Evolutionary conservation across 306 rosid genomes (phyloP), one percentile per base, ranked within the genome.

Genomic region (Betula pendula): DNA sequence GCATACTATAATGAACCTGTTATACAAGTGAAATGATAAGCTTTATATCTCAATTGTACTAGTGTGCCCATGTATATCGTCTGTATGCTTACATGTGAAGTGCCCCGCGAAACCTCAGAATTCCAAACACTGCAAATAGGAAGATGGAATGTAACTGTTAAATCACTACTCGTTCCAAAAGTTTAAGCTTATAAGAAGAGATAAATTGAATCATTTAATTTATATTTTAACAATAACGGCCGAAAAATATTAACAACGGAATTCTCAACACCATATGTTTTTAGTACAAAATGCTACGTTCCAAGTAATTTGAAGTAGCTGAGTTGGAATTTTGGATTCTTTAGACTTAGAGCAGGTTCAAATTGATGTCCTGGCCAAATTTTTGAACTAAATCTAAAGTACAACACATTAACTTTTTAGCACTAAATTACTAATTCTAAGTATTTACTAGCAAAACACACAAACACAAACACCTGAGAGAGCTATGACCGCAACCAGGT

Each of bases 1-100:
- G 81, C 91, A 90, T 0, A 90, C n/a, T 43, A 79, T 0, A 27
- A 86, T 80, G 77, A 90, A 80, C 65, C 97, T 92, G 88, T 68
- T 14, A 31, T 58, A 31, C 74, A 70, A 74, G 44, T 51, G 35
- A 42, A 29, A 47, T 70, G 62, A 43, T 6, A 70, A 69, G 72
- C 17, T 14, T 60, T 53, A 40, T 24, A 59, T 24, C 75, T 55
- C 56, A n/a, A n/a, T n/a, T n/a, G n/a, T n/a, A n/a, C n/a, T n/a
- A n/a, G n/a, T n/a, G n/a, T n/a, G n/a, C n/a, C n/a, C n/a, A n/a
- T 33, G 68, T 81, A 80, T 49, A 50, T 15, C 35, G 20, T 81
- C 47, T 19, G 5, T 70, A 19, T 63, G 77, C 96, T 90, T 75
- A 92, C 96, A 76, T 5, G 75, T 72, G 71, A 80, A 92, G 82